Percentiles rank a stretch among this genome's conserved stretches.
These are phyloP conservation scores for Solanum clarkiae DNA, from an alignment of 257 asterid genomes.

Conservation along the genomic window DNA sequence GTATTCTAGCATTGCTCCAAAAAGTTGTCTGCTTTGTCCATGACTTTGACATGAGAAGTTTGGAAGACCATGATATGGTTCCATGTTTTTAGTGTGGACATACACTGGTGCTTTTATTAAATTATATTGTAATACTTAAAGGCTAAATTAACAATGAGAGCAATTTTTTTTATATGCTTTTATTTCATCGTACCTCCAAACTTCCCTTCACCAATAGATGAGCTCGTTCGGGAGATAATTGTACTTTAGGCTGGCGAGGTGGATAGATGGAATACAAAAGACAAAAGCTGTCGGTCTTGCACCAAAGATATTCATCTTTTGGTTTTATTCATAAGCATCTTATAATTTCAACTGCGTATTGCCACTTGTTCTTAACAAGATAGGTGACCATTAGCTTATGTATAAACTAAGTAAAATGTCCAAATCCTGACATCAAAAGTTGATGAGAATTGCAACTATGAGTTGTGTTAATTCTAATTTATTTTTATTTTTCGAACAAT, in stretches of 20 bases:
- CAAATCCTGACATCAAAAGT: not conserved
- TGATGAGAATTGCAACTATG: not conserved
- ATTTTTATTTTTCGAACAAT: not conserved
- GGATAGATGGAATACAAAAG: not conserved
- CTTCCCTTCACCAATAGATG: not conserved
- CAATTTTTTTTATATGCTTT: not conserved
- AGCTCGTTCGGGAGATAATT: not conserved
- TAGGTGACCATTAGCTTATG: not conserved
- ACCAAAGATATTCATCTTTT: not conserved
- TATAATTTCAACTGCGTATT: not conserved
- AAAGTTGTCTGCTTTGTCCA: not conserved
- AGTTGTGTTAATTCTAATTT: not conserved
- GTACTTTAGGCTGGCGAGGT: not conserved
- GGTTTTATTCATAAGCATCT: not conserved
- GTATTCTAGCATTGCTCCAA: not conserved
- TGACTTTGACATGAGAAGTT: not conserved
- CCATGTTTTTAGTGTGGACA: not conserved
- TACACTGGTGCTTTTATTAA: not conserved
- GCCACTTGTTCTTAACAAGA: not conserved
- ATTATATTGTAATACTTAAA: not conserved
- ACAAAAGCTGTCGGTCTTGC: not conserved
- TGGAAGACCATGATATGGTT: not conserved
- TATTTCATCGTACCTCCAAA: not conserved
- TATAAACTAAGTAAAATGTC: not conserved
- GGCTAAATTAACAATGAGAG: not conserved